Base-by-base conservation (phyloP, 2,329 filamentous ascomycete species). In the Aurifilum marmelostoma region DNA sequence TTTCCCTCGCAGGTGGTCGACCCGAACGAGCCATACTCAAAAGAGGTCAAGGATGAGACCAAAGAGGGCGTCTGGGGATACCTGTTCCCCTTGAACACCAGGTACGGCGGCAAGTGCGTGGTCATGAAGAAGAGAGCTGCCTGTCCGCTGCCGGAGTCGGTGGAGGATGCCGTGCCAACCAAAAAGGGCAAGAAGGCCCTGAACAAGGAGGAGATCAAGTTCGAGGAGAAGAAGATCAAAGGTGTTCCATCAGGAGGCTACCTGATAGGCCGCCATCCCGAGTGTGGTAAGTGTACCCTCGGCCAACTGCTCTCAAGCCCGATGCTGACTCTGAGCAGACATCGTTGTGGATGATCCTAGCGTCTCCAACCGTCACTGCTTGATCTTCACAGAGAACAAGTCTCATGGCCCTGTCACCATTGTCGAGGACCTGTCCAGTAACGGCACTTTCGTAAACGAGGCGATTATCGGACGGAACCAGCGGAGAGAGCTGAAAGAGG, bases 401-500 rank as follows among this genome's bases (percentile, higher is more conserved):
- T 75, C 75, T 47, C 76, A 79, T 29, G 79, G 81, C 52, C 77
- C 84, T 73, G 85, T 88, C 56, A 95, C 93, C 11, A 87, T 98
- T 16, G 80, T 99, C 6, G 94, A 99, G 78, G 96, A 99, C 78
- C 82, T 98, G 27, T 99, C 96, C 8, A 96, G 90, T 77, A 99
- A 99, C 77, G 96, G 96, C 64, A 99, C 97, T 0, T 99, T 94
- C 77, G 91, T 99, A 74, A 98, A 98, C 76, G 94, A 97, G 75
- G 91, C 90, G 21, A 86, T 97, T 39, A 88, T 99, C 32, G 96
- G 96, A 32, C 91, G 95, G 65, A 99, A 99, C 79, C 93, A 97
- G 79, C 88, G 93, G 67, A 89, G 95, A 69, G 93, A 97, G 78
- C 85, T 99, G 37, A 86, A 94, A 74, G 93, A 98, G 74, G 90